Evolutionary conservation across 148 eudicot genomes (phyloP), one percentile per base, ranked within the genome.

Genomic region (Talinum fruticosum): DNA sequence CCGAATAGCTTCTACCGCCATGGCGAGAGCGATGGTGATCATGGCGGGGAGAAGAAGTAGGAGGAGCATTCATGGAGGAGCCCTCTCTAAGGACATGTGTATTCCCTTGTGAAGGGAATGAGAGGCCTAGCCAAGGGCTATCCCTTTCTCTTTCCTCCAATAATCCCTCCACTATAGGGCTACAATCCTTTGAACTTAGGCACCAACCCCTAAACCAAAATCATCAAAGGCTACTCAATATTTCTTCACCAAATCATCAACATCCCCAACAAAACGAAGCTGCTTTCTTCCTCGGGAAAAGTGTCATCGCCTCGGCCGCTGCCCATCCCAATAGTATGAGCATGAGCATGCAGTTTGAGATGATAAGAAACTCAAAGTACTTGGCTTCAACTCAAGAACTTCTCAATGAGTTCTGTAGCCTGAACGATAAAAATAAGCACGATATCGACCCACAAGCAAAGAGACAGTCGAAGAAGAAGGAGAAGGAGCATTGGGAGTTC

Each of bases 111-210:
- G 96, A 90, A 83, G 91, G 91, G 19, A 90, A 92, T 78, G 97
- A 95, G 76, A 92, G 90, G 84, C 96, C 94, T n/a, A 90, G 94
- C 72, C 96, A 93, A 85, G 97, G 99, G 0, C 90, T 96, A 66
- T 93, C 99, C 0, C 90, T 96, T n/a, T 96, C 99, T 28, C 85
- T 96, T 12, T 81, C 86, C 14, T 87, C 99, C 0, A 82, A 83
- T 0, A 88, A 91, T 54, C 97, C 97, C 54, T 90, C 97, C 8
- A 49, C 88, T 24, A 83, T 95, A 45, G 92, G 94, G n/a, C 57
- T 91, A 0, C 97, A 90, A 76, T 89, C 97, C 35, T 95, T 92
- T 78, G 92, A 94, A 65, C 82, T 92, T 10, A 81, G 95, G 53
- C 85, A 75, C 15, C 81, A 64, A 28, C 41, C 70, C 38, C 59